These are phyloP conservation scores for Tricholoma hemisulphureum DNA, from an alignment of 768 basidiomycete genomes.

Conservation along the genomic window DNA sequence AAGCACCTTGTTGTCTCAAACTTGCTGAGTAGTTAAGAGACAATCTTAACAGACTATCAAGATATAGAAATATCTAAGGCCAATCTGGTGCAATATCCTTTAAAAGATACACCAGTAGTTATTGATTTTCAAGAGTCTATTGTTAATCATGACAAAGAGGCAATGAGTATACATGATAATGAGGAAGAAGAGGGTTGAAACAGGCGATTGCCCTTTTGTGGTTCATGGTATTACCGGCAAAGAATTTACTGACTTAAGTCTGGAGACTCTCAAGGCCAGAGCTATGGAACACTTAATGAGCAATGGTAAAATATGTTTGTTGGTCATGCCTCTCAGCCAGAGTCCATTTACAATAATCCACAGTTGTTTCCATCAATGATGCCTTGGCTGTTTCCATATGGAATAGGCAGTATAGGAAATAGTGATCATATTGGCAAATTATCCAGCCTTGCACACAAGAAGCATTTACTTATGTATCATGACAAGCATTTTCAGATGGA, in stretches of 20 bases:
- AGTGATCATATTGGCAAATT: slow-evolving; percentile 14
- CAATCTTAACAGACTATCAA: too few relatives aligned
- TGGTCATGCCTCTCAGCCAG: slow-evolving; percentile 20
- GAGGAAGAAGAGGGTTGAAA: slow-evolving; percentile 26
- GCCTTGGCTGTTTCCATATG: slow-evolving; percentile 43
- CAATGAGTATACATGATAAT: slow-evolving; percentile 24
- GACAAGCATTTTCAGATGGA: slow-evolving; percentile 40
- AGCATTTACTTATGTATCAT: slow-evolving; percentile 32
- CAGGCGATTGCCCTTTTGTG: slow-evolving; percentile 33
- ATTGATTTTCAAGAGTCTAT: slow-evolving; percentile 20
- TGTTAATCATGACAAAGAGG: slow-evolving; percentile 22
- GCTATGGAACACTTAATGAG: slow-evolving; percentile 27
- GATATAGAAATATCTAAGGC: slow-evolving; percentile 30
- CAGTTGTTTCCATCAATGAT: slow-evolving; percentile 39
- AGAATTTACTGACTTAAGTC: slow-evolving; percentile 18
- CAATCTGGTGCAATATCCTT: slow-evolving; percentile 22
- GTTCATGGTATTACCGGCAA: slow-evolving; percentile 35
- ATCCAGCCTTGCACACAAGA: slow-evolving; percentile 22
- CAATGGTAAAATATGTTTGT: slow-evolving; percentile 25
- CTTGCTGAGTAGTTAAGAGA: too few relatives aligned
- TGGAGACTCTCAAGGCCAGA: slow-evolving; percentile 12
- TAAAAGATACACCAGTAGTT: slow-evolving; percentile 19
- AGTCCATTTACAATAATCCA: slow-evolving; percentile 32
- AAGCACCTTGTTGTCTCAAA: too few relatives aligned
- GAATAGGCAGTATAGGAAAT: slow-evolving; percentile 21